Evolutionary conservation across 2,329 filamentous ascomycete genomes (phyloP).

Genomic region (Teratosphaeria nubilosa): DNA sequence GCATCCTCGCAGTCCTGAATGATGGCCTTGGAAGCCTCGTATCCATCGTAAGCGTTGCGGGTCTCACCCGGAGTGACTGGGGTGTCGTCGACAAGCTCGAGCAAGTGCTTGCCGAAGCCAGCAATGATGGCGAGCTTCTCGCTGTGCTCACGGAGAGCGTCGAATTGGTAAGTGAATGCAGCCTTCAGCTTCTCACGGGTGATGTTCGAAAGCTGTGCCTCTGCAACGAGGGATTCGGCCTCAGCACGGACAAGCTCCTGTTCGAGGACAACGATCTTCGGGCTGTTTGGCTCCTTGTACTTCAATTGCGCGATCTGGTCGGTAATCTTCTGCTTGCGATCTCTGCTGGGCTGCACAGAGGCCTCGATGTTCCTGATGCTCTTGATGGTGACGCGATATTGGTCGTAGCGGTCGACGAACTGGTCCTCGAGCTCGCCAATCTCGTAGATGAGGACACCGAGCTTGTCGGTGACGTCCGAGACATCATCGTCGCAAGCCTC

Average conservation of each 20-base stretch:
- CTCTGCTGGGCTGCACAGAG: conserved; percentile 92
- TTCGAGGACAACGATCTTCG: conserved; percentile 93
- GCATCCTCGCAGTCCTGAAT: conserved; percentile 98
- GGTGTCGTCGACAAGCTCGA: conserved; percentile 91
- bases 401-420: conserved; percentile 97
- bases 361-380: conserved; percentile 98
- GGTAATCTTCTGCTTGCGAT: conserved; percentile 98
- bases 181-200: conserved; percentile 99
- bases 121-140: conserved; percentile 98
- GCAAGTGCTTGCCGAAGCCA: conserved; percentile 94
- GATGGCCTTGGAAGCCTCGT: conserved; percentile 95
- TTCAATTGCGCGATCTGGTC: conserved; percentile 98
- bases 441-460: conserved; percentile 94
- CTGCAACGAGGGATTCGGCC: conserved; percentile 95
- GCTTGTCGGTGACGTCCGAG: conserved; percentile 96
- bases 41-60: conserved; percentile 89
- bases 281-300: conserved; percentile 98
- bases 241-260: conserved; percentile 97
- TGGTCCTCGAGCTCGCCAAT: conserved; percentile 97
- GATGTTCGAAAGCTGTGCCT: conserved; percentile 97
- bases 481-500: conserved; percentile 94
- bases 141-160: conserved; percentile 91
- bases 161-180: conserved; percentile 95
- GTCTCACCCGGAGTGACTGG: conserved; percentile 97
- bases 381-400: conserved; percentile 98